Base-by-base conservation (phyloP, 768 basidiomycete genomes). In the Panus rudis region DNA sequence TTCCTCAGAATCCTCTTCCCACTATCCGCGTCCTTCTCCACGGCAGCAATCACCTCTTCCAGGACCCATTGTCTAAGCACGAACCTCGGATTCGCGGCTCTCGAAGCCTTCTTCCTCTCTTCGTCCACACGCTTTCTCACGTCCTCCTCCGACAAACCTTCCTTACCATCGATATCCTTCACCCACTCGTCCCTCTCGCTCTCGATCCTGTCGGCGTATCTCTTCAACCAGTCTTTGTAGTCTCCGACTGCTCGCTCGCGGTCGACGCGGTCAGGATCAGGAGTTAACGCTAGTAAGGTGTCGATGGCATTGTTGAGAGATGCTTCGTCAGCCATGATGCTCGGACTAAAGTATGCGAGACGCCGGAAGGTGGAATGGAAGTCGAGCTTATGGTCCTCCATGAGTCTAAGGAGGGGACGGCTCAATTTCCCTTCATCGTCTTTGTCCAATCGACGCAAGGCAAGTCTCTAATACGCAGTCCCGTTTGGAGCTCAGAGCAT, bases 1-100 rank as follows among this genome's bases (percentile, higher is more conserved):
- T 90, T 89, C 11, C 79, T 79, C 39, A 97, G 65, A 3, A 85
- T 65, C 45, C 72, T 68, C 65, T 79, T 81, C 37, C 84, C 85
- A 46, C 65, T 74, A 17, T 68, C 66, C 8, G 68, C 58, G 53
- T 92, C 85, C 46, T 64, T 63, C 57, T 92, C 86, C 2, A 91
- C 75, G 50, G 75, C 75, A 48, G 65, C 63, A 57, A 98, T 98
- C 19, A 89, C 83, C 56, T 98, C 93, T 60, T 98, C 92, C 25
- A 99, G 70, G 7, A 98, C 67, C 96, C 96, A 98, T 63, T 98
- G 96, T 47, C 96, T 70, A 46, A 98, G 63, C 25, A 94, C 81
- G 63, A 99, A 98, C 26, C 92, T 71, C 14, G 96, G 96, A 58
- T 99, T 99, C 22, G 71, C 78, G 19, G 49, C 60, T 48, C 68